Evolutionary conservation across 176 grass and related monocot species (phyloP).

Genomic region (Ampelocalamus luodianensis): DNA sequence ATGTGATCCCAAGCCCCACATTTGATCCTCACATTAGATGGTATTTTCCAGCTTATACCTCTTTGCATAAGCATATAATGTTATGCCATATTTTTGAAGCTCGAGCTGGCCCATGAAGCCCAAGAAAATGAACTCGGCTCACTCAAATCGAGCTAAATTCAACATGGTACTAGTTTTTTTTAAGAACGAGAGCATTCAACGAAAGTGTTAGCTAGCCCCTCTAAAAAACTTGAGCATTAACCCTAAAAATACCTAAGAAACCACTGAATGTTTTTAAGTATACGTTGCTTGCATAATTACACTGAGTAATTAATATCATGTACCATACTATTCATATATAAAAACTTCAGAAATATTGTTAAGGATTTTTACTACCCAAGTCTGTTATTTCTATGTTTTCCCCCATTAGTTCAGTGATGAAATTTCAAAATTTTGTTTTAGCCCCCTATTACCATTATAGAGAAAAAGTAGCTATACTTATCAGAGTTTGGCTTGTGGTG

Average conservation of each 20-base stretch:
- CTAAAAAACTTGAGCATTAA: background rate
- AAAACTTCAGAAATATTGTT: background rate
- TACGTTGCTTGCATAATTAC: background rate
- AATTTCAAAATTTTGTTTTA: background rate
- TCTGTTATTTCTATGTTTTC: background rate
- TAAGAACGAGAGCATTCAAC: background rate
- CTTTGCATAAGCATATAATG: background rate
- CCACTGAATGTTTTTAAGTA: background rate
- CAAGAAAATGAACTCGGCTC: background rate
- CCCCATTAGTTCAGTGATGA: background rate
- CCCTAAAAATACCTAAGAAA: background rate
- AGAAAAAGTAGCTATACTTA: background rate
- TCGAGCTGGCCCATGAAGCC: background rate
- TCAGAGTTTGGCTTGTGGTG: background rate
- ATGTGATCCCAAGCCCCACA: background rate
- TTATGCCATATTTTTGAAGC: background rate
- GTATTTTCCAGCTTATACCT: background rate
- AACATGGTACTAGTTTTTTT: too few relatives aligned
- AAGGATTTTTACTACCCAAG: background rate
- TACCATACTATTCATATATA: background rate
- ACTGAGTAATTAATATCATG: too few relatives aligned
- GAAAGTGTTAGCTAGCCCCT: background rate
- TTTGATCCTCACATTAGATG: background rate
- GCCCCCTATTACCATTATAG: background rate
- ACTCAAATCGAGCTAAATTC: background rate